These are phyloP conservation scores for Vanilla planifolia DNA, from an alignment of 106 monocot species.

Conservation along the genomic window DNA sequence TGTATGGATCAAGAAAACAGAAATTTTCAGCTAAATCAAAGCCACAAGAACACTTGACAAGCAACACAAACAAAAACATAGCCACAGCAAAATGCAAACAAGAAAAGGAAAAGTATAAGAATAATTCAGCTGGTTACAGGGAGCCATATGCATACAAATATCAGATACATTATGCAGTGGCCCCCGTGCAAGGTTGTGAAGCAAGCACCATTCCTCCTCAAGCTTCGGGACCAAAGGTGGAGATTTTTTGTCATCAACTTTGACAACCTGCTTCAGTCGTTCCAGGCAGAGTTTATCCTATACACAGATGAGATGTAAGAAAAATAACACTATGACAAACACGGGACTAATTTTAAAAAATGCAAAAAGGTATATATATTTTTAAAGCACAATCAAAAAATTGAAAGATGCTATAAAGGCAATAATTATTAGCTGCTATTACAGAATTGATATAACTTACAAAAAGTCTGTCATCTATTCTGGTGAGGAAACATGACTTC, in stretches of 20 bases:
- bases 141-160: constrained; percentile 43
- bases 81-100: not conserved
- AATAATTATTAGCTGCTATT: no score
- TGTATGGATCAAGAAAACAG: not conserved
- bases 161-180: constrained; percentile 59
- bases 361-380: no score
- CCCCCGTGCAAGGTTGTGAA: constrained; percentile 51
- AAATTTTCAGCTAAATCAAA: not conserved
- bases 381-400: no score
- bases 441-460: no score
- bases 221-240: constrained; percentile 19
- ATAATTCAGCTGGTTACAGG: not conserved
- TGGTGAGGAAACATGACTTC: no score
- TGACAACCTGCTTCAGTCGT: constrained; percentile 36
- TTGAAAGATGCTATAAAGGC: no score
- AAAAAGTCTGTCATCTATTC: no score
- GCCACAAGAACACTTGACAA: not conserved
- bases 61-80: not conserved
- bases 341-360: no score
- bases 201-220: constrained; percentile 82
- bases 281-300: constrained; percentile 69
- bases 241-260: constrained; percentile 20
- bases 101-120: constrained; percentile 2
- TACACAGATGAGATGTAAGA: constrained; percentile 1
- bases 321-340: no score